These are phyloP conservation scores for Kondoa subrosea DNA, from an alignment of 768 basidiomycete genomes.

Conservation along the genomic window DNA sequence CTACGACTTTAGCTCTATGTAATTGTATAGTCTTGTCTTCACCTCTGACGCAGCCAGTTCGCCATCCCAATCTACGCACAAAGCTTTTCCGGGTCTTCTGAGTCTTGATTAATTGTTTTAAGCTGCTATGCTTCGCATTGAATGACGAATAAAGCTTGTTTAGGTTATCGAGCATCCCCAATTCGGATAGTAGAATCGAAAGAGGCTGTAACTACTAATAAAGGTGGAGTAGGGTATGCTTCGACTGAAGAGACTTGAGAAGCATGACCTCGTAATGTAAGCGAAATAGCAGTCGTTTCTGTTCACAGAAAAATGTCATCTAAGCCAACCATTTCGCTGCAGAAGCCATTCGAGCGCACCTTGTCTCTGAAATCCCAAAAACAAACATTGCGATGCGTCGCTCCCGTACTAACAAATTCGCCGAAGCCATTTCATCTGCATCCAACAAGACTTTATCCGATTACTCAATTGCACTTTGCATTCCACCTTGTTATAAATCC, in stretches of 20 bases:
- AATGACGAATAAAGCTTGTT: conserved; percentile 34
- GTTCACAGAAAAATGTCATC: conserved; percentile 8
- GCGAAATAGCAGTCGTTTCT: conserved; percentile 33
- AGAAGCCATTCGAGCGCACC: conserved; percentile 21
- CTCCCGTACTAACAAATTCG: conserved; percentile 31
- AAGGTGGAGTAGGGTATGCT: conserved; percentile 33
- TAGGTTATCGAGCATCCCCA: conserved; percentile 37
- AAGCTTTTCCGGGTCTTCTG: conserved; percentile 30
- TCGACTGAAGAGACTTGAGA: conserved; percentile 33
- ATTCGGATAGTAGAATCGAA: conserved; percentile 35
- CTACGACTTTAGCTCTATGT: conserved; percentile 1
- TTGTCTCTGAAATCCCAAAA: conserved; percentile 36
- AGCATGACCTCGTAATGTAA: conserved; percentile 31
- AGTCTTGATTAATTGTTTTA: conserved; percentile 29
- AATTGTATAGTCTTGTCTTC: conserved; percentile 34
- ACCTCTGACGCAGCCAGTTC: conserved; percentile 34
- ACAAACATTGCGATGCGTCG: conserved; percentile 35
- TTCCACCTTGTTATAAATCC: conserved; percentile 63
- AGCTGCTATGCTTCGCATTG: conserved; percentile 27
- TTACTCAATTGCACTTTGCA: conserved; percentile 29
- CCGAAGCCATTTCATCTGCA: conserved; percentile 32
- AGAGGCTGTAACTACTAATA: conserved; percentile 33
- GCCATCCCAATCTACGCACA: conserved; percentile 37
- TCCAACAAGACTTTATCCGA: conserved; percentile 33
- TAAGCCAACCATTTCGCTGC: not conserved